A percentile compares a stretch with the other conserved stretches of the same genome.
Evolutionary conservation across 345 rosid species (phyloP).

Genomic region (Moricandia moricandioides): DNA sequence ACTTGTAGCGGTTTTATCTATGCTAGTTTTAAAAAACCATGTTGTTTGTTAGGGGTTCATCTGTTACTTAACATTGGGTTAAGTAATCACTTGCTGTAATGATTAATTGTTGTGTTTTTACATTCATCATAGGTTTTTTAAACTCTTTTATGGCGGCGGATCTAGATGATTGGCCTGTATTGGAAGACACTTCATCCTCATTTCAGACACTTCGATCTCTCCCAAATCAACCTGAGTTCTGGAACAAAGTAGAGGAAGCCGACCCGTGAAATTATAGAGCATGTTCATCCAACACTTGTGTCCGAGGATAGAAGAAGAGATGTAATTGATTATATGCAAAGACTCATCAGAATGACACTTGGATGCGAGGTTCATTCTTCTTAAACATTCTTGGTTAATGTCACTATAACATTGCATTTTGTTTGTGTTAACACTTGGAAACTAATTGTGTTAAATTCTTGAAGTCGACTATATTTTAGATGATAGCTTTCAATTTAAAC

Average conservation of each 20-base stretch:
- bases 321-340: conserved; percentile 63
- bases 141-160: conserved; percentile 60
- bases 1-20: not conserved
- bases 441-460: too few relatives aligned
- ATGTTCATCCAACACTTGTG: conserved; percentile 62
- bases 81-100: not conserved
- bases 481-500: not conserved
- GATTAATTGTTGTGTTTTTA: not conserved
- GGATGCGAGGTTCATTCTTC: conserved; percentile 53
- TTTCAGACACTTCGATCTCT: conserved; percentile 38
- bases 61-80: not conserved
- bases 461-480: too few relatives aligned
- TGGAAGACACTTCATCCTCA: conserved; percentile 48
- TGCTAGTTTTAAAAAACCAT: not conserved
- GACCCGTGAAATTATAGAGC: conserved; percentile 57
- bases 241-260: conserved; percentile 66
- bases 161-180: conserved; percentile 55
- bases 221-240: conserved; percentile 44
- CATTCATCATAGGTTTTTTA: not conserved
- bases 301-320: conserved; percentile 73
- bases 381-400: not conserved
- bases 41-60: not conserved
- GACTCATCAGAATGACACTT: conserved; percentile 46
- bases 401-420: not conserved
- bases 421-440: not conserved